These are phyloP conservation scores for Ophidiomyces ophidiicola DNA, from an alignment of 2,329 filamentous ascomycete species.

Conservation along the genomic window DNA sequence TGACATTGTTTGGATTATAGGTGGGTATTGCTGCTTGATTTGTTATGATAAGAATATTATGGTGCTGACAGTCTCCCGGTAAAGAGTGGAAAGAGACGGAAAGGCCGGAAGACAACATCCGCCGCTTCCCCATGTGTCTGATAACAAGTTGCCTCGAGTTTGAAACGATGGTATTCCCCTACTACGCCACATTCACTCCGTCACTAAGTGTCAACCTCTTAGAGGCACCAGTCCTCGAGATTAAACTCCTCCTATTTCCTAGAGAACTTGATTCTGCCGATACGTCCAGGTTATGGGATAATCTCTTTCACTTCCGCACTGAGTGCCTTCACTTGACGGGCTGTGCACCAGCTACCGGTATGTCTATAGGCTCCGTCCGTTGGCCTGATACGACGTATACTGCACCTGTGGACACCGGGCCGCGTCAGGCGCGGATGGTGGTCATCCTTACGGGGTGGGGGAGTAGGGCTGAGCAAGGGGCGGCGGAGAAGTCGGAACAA, in stretches of 20 bases:
- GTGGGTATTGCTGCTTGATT: no score
- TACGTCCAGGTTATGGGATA: slow-evolving; percentile 21
- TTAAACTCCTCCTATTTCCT: slow-evolving; percentile 36
- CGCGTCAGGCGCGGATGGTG: slow-evolving; percentile 33
- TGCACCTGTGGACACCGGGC: slow-evolving; percentile 27
- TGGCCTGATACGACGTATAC: slow-evolving; percentile 24
- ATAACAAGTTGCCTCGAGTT: slow-evolving; percentile 3
- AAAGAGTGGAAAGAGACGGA: slow-evolving; percentile 15
- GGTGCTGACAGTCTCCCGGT: no score
- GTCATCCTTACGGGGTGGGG: slow-evolving; percentile 42
- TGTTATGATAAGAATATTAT: no score
- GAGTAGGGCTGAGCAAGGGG: slow-evolving; percentile 39
- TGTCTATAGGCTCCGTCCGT: slow-evolving; percentile 29
- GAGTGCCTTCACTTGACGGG: slow-evolving; percentile 22
- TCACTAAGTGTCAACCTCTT: slow-evolving; percentile 14
- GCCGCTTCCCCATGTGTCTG: slow-evolving; percentile 5
- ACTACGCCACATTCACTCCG: slow-evolving; percentile 23
- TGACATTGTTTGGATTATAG: slow-evolving; percentile 28
- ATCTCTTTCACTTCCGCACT: slow-evolving; percentile 30
- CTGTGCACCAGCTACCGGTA: slow-evolving; percentile 19
- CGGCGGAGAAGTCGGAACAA: slow-evolving; percentile 33
- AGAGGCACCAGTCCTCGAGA: slow-evolving; percentile 39
- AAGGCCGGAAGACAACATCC: slow-evolving; percentile 11
- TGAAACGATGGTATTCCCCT: slow-evolving; percentile 12
- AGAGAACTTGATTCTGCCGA: slow-evolving; percentile 22